Evolutionary conservation across 495 filamentous ascomycete genomes (phyloP).

Genomic region (Amphirosellinia nigrospora): DNA sequence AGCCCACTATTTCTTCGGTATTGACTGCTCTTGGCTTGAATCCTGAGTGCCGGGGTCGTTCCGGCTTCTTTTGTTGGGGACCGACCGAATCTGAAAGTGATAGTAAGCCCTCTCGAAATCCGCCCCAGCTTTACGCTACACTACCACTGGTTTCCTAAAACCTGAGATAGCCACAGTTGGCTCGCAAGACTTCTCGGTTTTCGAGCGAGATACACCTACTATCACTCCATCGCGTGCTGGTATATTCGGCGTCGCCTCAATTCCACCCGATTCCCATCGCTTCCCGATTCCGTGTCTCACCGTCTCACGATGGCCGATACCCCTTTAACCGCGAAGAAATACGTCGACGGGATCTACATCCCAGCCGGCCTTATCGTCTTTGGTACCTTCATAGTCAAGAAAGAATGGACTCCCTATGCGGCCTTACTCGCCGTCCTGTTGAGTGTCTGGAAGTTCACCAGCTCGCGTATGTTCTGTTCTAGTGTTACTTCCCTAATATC

Average conservation of each 20-base stretch:
- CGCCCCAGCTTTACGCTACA: not conserved
- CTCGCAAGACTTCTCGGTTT: constrained; percentile 4
- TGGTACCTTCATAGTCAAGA: constrained; percentile 77
- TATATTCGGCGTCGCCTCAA: not conserved
- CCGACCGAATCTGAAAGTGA: not conserved
- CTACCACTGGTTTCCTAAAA: not conserved
- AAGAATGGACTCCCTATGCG: constrained; percentile 77
- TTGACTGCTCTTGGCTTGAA: not conserved
- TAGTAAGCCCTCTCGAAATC: constrained; percentile 3
- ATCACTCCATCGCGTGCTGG: constrained; percentile 5
- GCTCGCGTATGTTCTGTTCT: constrained; percentile 54
- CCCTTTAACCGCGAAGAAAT: constrained; percentile 43
- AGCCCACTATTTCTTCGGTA: constrained; percentile 14
- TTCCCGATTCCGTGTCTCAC: constrained; percentile 24
- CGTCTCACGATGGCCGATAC: constrained; percentile 30
- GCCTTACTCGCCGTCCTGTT: constrained; percentile 65
- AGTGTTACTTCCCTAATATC: not conserved
- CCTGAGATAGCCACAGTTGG: constrained; percentile 2
- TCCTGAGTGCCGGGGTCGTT: constrained; percentile 4
- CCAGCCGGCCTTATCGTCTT: constrained; percentile 82
- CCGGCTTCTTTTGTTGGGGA: constrained; percentile 15
- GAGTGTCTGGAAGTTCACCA: constrained; percentile 67
- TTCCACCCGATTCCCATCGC: constrained; percentile 15
- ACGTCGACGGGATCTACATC: constrained; percentile 79
- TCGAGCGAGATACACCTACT: not conserved